These are phyloP conservation scores for Alternaria infectoria DNA, from an alignment of 2,329 filamentous ascomycete species.

Conservation along the genomic window DNA sequence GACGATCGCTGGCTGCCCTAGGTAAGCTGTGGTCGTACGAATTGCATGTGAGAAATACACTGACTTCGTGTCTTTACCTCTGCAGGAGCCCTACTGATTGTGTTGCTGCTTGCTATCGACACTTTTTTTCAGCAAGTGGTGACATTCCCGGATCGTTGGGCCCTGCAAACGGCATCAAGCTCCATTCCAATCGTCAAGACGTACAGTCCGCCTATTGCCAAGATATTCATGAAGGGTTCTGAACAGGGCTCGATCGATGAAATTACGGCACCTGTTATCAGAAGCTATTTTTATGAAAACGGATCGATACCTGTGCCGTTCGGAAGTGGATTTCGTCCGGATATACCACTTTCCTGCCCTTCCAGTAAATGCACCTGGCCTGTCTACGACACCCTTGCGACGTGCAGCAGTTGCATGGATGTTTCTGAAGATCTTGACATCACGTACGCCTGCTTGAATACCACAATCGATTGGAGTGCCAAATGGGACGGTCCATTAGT, in stretches of 20 bases:
- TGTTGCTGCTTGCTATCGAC: conserved; percentile 12
- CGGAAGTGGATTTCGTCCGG: conserved; percentile 32
- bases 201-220: neutral
- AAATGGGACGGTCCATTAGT: neutral
- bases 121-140: conserved; percentile 40
- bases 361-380: conserved; percentile 41
- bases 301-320: conserved; percentile 27
- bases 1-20: conserved; percentile 16
- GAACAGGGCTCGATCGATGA: no score
- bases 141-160: conserved; percentile 25
- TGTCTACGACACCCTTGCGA: conserved; percentile 27
- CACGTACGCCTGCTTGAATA: conserved; percentile 14
- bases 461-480: conserved; percentile 23
- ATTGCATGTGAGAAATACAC: no score
- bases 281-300: conserved; percentile 24
- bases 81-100: no score
- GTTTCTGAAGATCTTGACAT: conserved; percentile 19
- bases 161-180: neutral
- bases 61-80: no score
- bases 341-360: conserved; percentile 37
- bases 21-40: no score
- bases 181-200: neutral
- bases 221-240: no score
- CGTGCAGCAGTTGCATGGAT: conserved; percentile 36
- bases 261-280: neutral